Conservation (phyloP, 1,139 yeast genomes). For the Blastobotrys proliferans region DNA sequence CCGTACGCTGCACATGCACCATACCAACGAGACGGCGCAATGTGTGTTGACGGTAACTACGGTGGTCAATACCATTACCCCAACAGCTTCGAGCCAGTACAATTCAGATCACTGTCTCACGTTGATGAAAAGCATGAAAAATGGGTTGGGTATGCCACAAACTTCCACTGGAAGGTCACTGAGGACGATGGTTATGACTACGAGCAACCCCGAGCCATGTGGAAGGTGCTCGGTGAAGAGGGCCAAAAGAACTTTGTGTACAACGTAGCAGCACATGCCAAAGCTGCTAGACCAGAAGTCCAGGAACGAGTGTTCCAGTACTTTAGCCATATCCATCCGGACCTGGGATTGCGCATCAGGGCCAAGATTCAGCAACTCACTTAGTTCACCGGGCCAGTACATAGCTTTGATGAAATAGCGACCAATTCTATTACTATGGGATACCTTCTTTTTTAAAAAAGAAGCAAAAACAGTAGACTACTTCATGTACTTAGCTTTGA, state of each 20-base stretch:
- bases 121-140: constrained; percentile 7
- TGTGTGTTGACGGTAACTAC: constrained; percentile 7
- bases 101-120: not conserved
- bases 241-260: constrained; percentile 7
- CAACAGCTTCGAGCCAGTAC: not conserved
- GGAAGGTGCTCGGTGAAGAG: constrained; percentile 8
- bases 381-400: not conserved
- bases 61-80: constrained; percentile 1
- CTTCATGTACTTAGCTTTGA: not conserved
- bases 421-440: not conserved
- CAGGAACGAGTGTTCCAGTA: constrained; percentile 77
- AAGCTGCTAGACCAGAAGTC: constrained; percentile 64
- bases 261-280: constrained; percentile 63
- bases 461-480: not conserved
- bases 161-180: constrained; percentile 4
- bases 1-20: constrained; percentile 8
- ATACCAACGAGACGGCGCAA: constrained; percentile 6
- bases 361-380: constrained; percentile 35
- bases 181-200: constrained; percentile 7
- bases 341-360: constrained; percentile 59
- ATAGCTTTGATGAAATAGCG: no score
- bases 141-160: constrained; percentile 9
- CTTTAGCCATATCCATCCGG: constrained; percentile 68
- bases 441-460: not conserved
- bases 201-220: constrained; percentile 9